Base-by-base conservation (phyloP, 164 flowering plant genomes). In the Nelumbo lutea region DNA sequence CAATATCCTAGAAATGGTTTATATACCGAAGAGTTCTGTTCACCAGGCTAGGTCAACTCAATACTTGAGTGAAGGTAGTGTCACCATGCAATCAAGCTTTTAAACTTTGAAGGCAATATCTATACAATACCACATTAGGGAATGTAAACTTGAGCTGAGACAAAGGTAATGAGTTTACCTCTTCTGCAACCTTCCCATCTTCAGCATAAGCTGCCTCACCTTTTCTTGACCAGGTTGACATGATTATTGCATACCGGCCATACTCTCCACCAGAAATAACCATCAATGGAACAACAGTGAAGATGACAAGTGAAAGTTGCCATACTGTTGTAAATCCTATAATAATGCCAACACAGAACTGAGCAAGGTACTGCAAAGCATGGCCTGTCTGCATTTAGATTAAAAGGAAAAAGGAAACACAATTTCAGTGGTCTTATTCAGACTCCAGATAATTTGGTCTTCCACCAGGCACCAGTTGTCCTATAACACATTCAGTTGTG, bases 191-290 rank as follows among this genome's bases (percentile, higher is more conserved):
- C 71, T 85, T 88, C 53, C 90, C 93, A 44, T 91, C 85, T 77
- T 85, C 84, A 57, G 91, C 86, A 79, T 84, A 84, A 65, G 91
- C 91, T 52, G 85, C 84, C 79, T 90, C 91, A 65, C 85, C 76
- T 62, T 88, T 88, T 66, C 78, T 79, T 40, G 91, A 85, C 64
- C 88, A 70, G 10, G 81, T 84, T 27, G 93, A 81, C 87, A 90
- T 81, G 55, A 79, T 82, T 42, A 84, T 64, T 43, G 88, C 81
- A 72, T 88, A 88, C 27, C 0, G 27, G 27, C 27, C 27, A 27
- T 27, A 27, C 57, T 76, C 74, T 60, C 86, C 96, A 59, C 90
- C 92, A 4, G 88, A 86, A 42, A 86, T 11, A 56, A 84, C 91
- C 47, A 90, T 75, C 53, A 88, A 68, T 45, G 96, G 96, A 70